Evolutionary conservation across 2,329 filamentous ascomycete genomes (phyloP), one percentile per base, ranked within the genome.

Genomic region (Ophiostoma sp.): DNA sequence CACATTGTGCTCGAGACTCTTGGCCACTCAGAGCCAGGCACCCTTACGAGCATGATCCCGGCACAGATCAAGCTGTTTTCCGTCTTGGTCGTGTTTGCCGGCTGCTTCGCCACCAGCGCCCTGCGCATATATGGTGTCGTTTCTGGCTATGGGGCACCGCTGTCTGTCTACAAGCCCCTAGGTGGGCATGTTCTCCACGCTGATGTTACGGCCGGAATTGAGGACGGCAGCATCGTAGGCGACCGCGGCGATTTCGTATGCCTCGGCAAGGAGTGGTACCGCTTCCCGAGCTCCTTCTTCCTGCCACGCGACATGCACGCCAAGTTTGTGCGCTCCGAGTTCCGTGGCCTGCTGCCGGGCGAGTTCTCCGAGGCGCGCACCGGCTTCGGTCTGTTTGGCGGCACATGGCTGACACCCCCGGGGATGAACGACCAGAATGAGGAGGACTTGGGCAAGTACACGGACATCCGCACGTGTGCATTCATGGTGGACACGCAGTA

Each of bases 201-300:
- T 16, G 36, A 66, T 27, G 47, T 66, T 1, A 38, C 65, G 1
- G 66, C 67, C 1, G 67, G 67, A 1, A 44, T 66, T 8, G 67
- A 55, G 0, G 67, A 69, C 27, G 74, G 82, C 27, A 79, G 80
- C 62, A 74, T 82, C 14, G 73, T 90, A 5, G 84, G 86, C 2
- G 78, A 80, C 0, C 76, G 80, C 1, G 90, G 88, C 16, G 89
- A 92, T 71, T 87, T 83, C 18, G 86, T 99, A 2, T 99, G 95
- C 77, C 85, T 97, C 52, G 93, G 92, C 41, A 99, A 98, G 76
- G 95, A 99, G 76, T 99, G 95, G 95, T 97, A 99, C 77, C 91
- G 95, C 47, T 98, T 97, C 76, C 94, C 95, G 1, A 94, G 91
- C 0, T 96, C 93, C 0, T 98, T 93, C 80, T 93, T 95, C 76